phyloP scores from a whole-genome alignment of 176 grass and related monocot genomes.

The Carex pumila region DNA sequence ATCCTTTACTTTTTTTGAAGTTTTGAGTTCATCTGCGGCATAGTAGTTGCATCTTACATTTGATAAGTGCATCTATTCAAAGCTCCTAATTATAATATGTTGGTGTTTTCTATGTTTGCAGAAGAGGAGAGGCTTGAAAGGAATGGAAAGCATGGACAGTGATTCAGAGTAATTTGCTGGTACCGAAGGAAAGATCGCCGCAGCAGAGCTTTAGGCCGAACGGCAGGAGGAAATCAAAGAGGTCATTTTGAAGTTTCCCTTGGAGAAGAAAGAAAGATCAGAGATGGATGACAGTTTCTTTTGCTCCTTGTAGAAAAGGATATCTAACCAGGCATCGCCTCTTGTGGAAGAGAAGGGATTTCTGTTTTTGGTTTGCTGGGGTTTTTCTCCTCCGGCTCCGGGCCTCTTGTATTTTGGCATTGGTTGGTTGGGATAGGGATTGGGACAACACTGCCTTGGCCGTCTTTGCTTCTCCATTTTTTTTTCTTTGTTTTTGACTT shows the following conservation, averaged over 20 bases:
- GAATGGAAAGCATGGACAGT: slow-evolving; percentile 74
- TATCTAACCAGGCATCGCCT: background rate
- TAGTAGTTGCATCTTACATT: background rate
- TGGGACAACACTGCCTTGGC: slow-evolving; percentile 1
- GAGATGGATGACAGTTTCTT: background rate
- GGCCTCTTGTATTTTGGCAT: slow-evolving; percentile 4
- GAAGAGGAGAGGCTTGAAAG: slow-evolving; percentile 53
- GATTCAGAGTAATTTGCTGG: slow-evolving; percentile 41
- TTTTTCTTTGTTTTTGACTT: background rate
- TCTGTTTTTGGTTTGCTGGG: background rate
- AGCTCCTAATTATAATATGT: background rate
- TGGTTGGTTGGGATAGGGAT: background rate
- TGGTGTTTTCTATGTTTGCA: slow-evolving; percentile 14
- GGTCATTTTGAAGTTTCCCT: background rate
- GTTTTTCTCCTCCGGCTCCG: background rate
- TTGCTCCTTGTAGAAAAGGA: background rate
- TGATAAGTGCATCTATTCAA: background rate
- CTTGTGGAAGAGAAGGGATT: background rate
- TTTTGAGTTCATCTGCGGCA: background rate
- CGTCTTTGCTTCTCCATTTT: slow-evolving; percentile 7
- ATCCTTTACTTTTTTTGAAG: background rate
- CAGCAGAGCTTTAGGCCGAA: background rate
- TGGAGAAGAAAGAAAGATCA: background rate
- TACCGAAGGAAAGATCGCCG: background rate
- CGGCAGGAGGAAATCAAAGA: background rate